phyloP scores from a whole-genome alignment of 176 grass and related monocot genomes.

The Carex cristatella region DNA sequence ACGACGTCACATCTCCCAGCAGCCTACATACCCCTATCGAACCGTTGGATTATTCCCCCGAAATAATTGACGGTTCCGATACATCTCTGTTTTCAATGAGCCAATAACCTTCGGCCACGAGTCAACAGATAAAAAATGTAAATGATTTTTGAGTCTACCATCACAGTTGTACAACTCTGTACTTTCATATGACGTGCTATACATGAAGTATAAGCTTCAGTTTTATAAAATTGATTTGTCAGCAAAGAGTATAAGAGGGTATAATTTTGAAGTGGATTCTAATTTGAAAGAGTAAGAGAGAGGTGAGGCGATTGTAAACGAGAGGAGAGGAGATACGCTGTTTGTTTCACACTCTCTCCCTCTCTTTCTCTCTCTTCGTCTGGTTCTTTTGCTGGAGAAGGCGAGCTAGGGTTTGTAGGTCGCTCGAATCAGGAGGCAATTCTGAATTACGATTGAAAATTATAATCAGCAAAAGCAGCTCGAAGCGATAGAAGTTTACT shows the following conservation, averaged over 20 bases:
- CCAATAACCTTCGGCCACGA: constrained; percentile 30
- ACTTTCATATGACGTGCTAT: background rate
- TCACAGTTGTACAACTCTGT: background rate
- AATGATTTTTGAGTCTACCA: background rate
- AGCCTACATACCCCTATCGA: background rate
- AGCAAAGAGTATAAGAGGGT: background rate
- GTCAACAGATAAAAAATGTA: constrained; percentile 33
- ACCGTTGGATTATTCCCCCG: background rate
- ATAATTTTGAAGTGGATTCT: constrained; percentile 1
- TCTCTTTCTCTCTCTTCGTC: constrained; percentile 6
- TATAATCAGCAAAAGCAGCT: background rate
- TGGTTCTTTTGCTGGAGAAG: constrained; percentile 7
- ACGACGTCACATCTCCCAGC: constrained; percentile 5
- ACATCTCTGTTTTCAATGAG: background rate
- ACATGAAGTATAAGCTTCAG: background rate
- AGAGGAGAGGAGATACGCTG: constrained; percentile 18
- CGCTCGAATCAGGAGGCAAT: background rate
- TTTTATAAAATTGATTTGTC: background rate
- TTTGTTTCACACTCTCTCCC: background rate
- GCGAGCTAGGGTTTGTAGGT: constrained; percentile 20
- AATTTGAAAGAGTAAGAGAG: constrained; percentile 26
- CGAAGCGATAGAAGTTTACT: background rate
- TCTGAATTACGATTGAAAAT: background rate
- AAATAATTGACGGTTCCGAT: background rate
- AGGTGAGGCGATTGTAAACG: constrained; percentile 29